phyloP scores from a whole-genome alignment of 1,284 basidiomycete species.

The Rhodotorula sp. region DNA sequence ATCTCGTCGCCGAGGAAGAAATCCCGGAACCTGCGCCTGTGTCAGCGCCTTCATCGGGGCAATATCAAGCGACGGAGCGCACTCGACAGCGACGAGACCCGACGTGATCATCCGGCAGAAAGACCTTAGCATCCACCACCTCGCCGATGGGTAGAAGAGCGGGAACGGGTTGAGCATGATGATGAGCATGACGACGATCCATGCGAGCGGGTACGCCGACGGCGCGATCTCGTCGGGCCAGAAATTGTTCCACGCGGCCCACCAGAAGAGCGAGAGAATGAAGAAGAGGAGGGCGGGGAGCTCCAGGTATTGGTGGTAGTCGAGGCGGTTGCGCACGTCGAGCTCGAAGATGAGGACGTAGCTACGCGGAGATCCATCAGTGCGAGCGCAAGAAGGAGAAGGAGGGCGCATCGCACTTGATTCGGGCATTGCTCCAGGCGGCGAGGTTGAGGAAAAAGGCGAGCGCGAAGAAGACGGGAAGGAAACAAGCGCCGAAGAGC shows the following conservation, averaged over 20 bases:
- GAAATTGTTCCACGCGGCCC: slow-evolving; percentile 39
- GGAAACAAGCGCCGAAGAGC: slow-evolving; percentile 73
- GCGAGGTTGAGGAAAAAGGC: slow-evolving; percentile 75
- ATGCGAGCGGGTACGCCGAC: slow-evolving; percentile 75
- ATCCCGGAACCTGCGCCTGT: slow-evolving; percentile 26
- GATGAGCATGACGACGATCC: slow-evolving; percentile 67
- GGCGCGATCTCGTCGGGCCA: slow-evolving; percentile 47
- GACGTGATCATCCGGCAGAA: slow-evolving; percentile 33
- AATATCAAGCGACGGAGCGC: background rate
- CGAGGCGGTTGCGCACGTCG: slow-evolving; percentile 69
- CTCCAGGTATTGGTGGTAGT: slow-evolving; percentile 76
- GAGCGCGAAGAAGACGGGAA: slow-evolving; percentile 75
- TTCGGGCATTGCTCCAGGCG: slow-evolving; percentile 69
- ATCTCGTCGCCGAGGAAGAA: slow-evolving; percentile 43
- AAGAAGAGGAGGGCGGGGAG: slow-evolving; percentile 51
- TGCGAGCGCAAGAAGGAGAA: slow-evolving; percentile 64
- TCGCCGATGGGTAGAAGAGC: slow-evolving; percentile 56
- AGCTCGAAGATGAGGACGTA: slow-evolving; percentile 19
- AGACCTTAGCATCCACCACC: slow-evolving; percentile 40
- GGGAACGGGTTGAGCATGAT: slow-evolving; percentile 73
- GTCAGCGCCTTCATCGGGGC: background rate
- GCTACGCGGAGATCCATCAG: background rate
- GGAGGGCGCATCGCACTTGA: slow-evolving; percentile 54
- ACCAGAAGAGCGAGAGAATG: slow-evolving; percentile 37
- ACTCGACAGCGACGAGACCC: slow-evolving; percentile 37